Evolutionary conservation across 495 filamentous ascomycete species (phyloP).

Genomic region (Penicillium mononematosum): DNA sequence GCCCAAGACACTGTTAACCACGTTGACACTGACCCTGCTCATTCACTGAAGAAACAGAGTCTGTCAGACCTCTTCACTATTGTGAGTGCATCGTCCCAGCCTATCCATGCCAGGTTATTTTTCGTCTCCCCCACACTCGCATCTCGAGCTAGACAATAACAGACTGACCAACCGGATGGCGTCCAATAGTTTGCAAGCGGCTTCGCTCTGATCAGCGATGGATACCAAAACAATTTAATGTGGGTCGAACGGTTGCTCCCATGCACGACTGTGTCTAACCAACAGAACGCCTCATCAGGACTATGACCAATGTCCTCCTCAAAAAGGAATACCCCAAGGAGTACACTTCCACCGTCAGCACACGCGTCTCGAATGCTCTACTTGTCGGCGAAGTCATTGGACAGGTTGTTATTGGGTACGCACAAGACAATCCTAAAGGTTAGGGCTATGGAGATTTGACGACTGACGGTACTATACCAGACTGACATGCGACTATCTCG

Average conservation of each 20-base stretch:
- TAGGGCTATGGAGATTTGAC: not conserved
- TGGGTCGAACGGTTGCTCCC: conserved; percentile 6
- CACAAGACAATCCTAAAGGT: not conserved
- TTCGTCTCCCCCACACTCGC: not conserved
- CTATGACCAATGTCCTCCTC: conserved; percentile 53
- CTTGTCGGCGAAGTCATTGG: conserved; percentile 54
- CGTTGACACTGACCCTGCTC: not conserved
- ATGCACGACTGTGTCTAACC: not conserved
- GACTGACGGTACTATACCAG: conserved; percentile 10
- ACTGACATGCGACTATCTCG: conserved; percentile 52
- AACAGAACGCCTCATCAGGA: conserved; percentile 25
- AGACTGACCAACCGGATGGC: not conserved
- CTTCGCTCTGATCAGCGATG: conserved; percentile 53
- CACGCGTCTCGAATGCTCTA: conserved; percentile 53
- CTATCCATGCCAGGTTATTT: not conserved
- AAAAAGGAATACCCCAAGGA: conserved; percentile 46
- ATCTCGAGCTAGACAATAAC: not conserved
- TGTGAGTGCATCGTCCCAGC: conserved; percentile 19
- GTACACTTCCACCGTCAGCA: conserved; percentile 45
- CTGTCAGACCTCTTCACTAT: conserved; percentile 50
- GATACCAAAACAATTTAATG: conserved; percentile 56
- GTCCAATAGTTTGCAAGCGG: conserved; percentile 41
- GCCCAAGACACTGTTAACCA: not conserved
- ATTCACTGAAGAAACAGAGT: conserved; percentile 37
- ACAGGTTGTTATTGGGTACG: conserved; percentile 48